A percentile compares a stretch with the other conserved stretches of the same genome.
These are phyloP conservation scores for Microthyrium microscopicum DNA, from an alignment of 2,329 filamentous ascomycete species.

Conservation along the genomic window DNA sequence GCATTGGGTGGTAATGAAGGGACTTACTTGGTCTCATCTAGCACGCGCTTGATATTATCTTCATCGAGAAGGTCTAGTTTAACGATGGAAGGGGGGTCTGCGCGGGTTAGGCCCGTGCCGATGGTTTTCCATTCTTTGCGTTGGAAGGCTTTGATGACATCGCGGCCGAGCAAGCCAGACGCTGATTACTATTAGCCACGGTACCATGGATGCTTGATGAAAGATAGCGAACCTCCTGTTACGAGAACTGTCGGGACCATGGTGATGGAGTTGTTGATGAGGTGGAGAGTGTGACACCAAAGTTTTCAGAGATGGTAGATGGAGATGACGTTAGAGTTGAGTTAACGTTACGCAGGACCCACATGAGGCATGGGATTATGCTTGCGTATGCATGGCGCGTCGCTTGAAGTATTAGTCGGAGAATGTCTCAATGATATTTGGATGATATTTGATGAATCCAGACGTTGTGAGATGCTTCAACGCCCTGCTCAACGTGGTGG, in stretches of 20 bases:
- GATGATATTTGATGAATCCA: too few species aligned
- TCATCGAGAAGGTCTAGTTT: conserved; percentile 34
- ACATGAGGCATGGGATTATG: too few species aligned
- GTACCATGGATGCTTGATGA: conserved; percentile 3
- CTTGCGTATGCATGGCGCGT: too few species aligned
- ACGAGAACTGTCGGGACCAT: conserved; percentile 46
- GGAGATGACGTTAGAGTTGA: too few species aligned
- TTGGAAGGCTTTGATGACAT: conserved; percentile 57
- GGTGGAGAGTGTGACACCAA: conserved; percentile 12
- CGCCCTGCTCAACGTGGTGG: too few species aligned
- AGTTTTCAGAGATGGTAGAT: conserved; percentile 8
- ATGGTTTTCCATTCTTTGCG: conserved; percentile 38
- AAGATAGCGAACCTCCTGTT: conserved; percentile 44
- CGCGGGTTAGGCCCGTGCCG: conserved; percentile 46
- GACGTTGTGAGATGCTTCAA: too few species aligned
- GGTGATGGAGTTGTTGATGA: conserved; percentile 8
- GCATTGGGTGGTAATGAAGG: neutral
- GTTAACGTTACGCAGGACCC: too few species aligned
- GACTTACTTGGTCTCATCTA: conserved; percentile 36
- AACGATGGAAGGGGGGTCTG: conserved; percentile 47
- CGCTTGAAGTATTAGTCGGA: too few species aligned
- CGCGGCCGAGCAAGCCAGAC: conserved; percentile 66
- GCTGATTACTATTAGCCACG: conserved; percentile 21
- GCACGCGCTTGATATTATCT: conserved; percentile 27
- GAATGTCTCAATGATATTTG: too few species aligned